Evolutionary conservation across 306 rosid species (phyloP).

Genomic region (Ormosia emarginata): DNA sequence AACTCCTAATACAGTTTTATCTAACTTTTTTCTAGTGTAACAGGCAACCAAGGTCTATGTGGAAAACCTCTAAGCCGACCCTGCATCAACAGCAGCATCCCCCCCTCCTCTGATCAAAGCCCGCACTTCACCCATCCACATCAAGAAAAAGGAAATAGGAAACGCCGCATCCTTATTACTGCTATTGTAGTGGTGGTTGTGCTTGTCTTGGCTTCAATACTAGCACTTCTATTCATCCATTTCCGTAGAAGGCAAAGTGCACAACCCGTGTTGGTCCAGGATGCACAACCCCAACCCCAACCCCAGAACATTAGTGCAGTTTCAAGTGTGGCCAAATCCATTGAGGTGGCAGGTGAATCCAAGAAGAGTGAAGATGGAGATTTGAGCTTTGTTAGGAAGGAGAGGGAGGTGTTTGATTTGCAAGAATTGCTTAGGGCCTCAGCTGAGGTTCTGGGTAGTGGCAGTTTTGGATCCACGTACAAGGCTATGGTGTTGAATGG

Average conservation of each 20-base stretch:
- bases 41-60: conserved; percentile 69
- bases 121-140: not conserved
- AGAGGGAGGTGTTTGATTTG: conserved; percentile 46
- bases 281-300: not conserved
- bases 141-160: not conserved
- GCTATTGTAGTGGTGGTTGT: conserved; percentile 26
- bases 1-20: not conserved
- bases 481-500: conserved; percentile 63
- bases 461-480: conserved; percentile 78
- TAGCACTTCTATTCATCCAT: conserved; percentile 22
- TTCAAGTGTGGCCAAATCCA: conserved; percentile 21
- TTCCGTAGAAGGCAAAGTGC: not conserved
- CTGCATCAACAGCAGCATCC: conserved; percentile 31
- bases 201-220: conserved; percentile 25
- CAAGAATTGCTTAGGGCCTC: conserved; percentile 72
- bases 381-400: conserved; percentile 44
- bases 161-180: conserved; percentile 17
- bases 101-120: not conserved
- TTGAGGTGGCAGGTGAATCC: conserved; percentile 7
- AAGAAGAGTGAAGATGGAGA: conserved; percentile 35
- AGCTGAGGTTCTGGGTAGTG: conserved; percentile 81
- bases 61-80: conserved; percentile 52
- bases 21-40: conserved; percentile 11
- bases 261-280: not conserved
- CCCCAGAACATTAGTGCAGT: not conserved